These are phyloP conservation scores for Thyridium curvatum DNA, from an alignment of 2,329 filamentous ascomycete species.

Conservation along the genomic window DNA sequence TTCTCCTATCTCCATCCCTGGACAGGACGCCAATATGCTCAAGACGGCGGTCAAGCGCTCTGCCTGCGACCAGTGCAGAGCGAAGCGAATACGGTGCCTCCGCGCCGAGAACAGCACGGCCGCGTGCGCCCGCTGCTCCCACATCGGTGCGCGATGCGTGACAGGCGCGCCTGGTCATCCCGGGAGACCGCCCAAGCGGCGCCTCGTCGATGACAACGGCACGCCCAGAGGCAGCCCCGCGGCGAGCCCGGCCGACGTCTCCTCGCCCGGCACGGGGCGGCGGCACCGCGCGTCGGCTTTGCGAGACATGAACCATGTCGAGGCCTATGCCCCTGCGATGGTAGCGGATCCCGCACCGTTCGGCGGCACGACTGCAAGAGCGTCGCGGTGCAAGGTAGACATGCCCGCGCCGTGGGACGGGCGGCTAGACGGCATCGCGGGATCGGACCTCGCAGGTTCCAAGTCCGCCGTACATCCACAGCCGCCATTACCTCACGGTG, in stretches of 20 bases:
- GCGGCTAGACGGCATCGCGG: conserved; percentile 2
- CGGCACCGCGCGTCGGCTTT: conserved; percentile 12
- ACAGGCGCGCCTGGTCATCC: conserved; percentile 11
- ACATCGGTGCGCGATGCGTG: conserved; percentile 9
- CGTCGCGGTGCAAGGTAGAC: conserved; percentile 1
- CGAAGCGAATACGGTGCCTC: conserved; percentile 14
- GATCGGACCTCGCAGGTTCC: conserved; percentile 1
- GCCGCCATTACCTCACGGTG: conserved; percentile 4
- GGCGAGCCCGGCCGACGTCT: conserved; percentile 39
- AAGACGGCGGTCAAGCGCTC: conserved; percentile 10
- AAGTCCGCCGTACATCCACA: conserved; percentile 2
- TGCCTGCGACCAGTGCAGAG: conserved; percentile 15
- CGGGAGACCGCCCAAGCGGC: conserved; percentile 11
- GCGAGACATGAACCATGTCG: conserved; percentile 5
- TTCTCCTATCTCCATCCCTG: neutral
- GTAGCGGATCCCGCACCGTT: neutral
- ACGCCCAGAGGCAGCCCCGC: neutral
- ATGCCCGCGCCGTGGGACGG: conserved; percentile 1
- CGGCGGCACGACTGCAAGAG: neutral
- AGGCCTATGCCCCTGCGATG: conserved; percentile 1
- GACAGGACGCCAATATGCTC: conserved; percentile 1
- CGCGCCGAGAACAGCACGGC: conserved; percentile 10
- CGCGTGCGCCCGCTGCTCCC: conserved; percentile 12
- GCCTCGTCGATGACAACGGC: conserved; percentile 2
- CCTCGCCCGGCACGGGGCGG: conserved; percentile 42